Percentiles rank a stretch among this genome's conserved stretches.
Evolutionary conservation across 345 rosid genomes (phyloP).

Genomic region (Murraya paniculata): DNA sequence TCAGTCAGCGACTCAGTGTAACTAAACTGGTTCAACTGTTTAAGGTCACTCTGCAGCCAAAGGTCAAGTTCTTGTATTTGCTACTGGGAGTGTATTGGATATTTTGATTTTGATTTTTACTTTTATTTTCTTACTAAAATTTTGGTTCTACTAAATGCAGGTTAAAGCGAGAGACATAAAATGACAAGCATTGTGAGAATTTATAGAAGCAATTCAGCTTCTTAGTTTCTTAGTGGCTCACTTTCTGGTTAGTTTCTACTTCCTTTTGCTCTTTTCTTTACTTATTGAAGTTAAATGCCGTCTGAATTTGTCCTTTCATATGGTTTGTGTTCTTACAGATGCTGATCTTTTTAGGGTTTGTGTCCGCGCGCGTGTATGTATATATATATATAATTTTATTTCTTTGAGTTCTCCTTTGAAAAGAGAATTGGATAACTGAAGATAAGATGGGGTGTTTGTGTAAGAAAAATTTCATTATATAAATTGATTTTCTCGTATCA

Average conservation of each 20-base stretch:
- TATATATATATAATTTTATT: too few relatives aligned
- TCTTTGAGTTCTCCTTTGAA: neutral
- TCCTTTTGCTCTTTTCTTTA: neutral
- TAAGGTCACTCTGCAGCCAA: constrained; percentile 5
- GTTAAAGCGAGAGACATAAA: constrained; percentile 12
- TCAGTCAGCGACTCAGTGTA: neutral
- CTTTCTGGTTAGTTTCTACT: constrained; percentile 30
- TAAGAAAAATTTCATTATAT: neutral
- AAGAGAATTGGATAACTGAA: neutral
- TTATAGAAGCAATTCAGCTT: constrained; percentile 13
- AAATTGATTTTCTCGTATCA: neutral
- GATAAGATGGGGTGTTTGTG: neutral
- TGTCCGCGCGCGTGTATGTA: too few relatives aligned
- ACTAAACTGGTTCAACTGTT: neutral
- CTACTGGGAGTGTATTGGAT: neutral
- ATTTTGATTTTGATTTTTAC: neutral
- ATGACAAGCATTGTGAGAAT: constrained; percentile 3
- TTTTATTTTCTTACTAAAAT: neutral
- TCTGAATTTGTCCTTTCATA: neutral
- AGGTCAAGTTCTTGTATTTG: constrained; percentile 22
- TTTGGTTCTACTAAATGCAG: constrained; percentile 26
- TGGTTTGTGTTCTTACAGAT: neutral
- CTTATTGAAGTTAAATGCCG: neutral
- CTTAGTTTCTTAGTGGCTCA: constrained; percentile 1
- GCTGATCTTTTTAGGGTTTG: neutral